A percentile compares a stretch with the other conserved stretches of the same genome.
Conservation (phyloP, 140 eudicot species). For the Bidens hawaiensis region DNA sequence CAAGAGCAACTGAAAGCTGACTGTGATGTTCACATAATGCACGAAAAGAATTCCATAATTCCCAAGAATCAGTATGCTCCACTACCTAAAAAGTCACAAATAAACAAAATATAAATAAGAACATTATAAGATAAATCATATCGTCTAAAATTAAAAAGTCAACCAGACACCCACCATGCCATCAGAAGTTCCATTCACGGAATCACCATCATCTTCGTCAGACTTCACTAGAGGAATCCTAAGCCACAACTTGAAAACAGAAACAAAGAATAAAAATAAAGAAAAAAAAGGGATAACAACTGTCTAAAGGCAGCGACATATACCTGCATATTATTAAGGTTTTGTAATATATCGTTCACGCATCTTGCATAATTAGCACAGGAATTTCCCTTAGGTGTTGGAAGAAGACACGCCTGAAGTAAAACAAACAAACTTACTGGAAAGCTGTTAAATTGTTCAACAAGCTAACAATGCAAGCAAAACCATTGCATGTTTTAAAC, state of each 20-base stretch:
- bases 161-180: constrained; percentile 65
- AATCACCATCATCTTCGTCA: constrained; percentile 51
- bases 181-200: constrained; percentile 31
- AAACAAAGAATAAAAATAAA: constrained; percentile 28
- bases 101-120: not conserved
- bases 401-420: constrained; percentile 92
- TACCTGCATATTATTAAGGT: constrained; percentile 83
- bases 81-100: constrained; percentile 31
- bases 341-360: constrained; percentile 83
- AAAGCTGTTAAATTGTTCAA: too few species aligned
- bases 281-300: not conserved
- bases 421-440: constrained; percentile 4
- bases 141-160: not conserved
- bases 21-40: constrained; percentile 86
- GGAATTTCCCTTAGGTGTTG: constrained; percentile 75
- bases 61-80: constrained; percentile 77
- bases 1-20: constrained; percentile 84
- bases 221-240: constrained; percentile 86
- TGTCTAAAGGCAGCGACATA: not conserved
- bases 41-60: constrained; percentile 89
- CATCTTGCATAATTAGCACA: constrained; percentile 98
- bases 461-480: too few species aligned
- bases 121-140: not conserved
- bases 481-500: constrained; percentile 22
- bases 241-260: constrained; percentile 72